A percentile compares a stretch with the other conserved stretches of the same genome.
These are phyloP conservation scores for Scutellaria barbata DNA, from an alignment of 257 asterid species.

Conservation along the genomic window DNA sequence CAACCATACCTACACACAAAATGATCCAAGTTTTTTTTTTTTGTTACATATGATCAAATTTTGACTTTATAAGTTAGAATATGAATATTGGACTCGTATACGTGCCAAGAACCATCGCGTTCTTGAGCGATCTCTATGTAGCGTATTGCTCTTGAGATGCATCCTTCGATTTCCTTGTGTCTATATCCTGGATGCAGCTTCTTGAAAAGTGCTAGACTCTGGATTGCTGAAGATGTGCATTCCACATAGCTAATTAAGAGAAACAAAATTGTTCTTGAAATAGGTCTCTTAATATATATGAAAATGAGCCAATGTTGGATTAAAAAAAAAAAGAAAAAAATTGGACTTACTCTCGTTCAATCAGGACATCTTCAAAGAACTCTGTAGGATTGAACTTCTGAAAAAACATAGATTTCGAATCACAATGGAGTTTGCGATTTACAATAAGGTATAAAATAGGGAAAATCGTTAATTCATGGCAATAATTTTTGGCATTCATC, in stretches of 20 bases:
- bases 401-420: neutral
- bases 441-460: no score
- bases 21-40: neutral
- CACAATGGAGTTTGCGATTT: no score
- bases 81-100: no score
- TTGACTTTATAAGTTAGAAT: neutral
- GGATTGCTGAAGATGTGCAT: slow-evolving; percentile 64
- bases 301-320: no score
- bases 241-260: slow-evolving; percentile 48
- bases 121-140: slow-evolving; percentile 50
- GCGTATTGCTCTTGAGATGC: slow-evolving; percentile 42
- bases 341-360: slow-evolving; percentile 57
- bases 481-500: no score
- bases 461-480: neutral
- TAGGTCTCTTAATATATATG: no score
- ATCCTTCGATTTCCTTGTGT: slow-evolving; percentile 51
- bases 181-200: slow-evolving; percentile 47
- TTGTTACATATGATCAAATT: neutral
- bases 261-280: no score
- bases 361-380: slow-evolving; percentile 50
- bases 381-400: slow-evolving; percentile 65
- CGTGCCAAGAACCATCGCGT: slow-evolving; percentile 62
- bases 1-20: slow-evolving; percentile 44
- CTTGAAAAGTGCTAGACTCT: slow-evolving; percentile 49
- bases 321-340: no score